phyloP scores from a whole-genome alignment of 768 basidiomycete species.

The Podaxis sp. region DNA sequence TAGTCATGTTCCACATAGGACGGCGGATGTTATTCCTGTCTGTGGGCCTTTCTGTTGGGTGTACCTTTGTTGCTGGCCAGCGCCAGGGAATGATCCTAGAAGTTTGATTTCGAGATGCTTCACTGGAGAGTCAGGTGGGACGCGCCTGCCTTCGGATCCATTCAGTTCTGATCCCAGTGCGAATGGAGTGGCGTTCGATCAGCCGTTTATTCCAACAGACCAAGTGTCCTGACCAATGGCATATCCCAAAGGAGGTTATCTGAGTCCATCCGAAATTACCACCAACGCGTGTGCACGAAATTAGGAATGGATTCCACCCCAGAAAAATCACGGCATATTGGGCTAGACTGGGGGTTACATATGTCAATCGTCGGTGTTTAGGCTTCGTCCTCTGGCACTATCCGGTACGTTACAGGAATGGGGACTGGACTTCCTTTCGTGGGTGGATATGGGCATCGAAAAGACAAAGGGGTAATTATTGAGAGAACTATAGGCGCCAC shows the following conservation, averaged over 20 bases:
- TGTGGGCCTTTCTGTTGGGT: neutral
- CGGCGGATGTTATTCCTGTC: neutral
- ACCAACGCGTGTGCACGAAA: neutral
- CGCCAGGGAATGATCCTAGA: neutral
- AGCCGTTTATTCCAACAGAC: neutral
- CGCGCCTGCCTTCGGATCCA: neutral
- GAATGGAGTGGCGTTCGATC: slow-evolving; percentile 8
- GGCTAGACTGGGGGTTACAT: neutral
- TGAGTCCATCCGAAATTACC: neutral
- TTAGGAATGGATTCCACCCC: neutral
- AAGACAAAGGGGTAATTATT: neutral
- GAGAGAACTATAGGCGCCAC: neutral
- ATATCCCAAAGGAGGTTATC: neutral
- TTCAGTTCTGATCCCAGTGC: neutral
- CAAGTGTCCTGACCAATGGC: neutral
- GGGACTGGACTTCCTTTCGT: neutral
- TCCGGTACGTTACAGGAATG: neutral
- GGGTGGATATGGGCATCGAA: neutral
- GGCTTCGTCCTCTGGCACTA: neutral
- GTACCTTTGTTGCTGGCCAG: neutral
- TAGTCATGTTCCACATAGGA: slow-evolving; percentile 10
- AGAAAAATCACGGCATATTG: neutral
- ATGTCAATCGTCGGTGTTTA: neutral
- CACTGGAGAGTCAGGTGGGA: slow-evolving; percentile 11
- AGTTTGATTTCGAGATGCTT: neutral